phyloP scores from a whole-genome alignment of 768 basidiomycete genomes.

The Mycena vulgaris region DNA sequence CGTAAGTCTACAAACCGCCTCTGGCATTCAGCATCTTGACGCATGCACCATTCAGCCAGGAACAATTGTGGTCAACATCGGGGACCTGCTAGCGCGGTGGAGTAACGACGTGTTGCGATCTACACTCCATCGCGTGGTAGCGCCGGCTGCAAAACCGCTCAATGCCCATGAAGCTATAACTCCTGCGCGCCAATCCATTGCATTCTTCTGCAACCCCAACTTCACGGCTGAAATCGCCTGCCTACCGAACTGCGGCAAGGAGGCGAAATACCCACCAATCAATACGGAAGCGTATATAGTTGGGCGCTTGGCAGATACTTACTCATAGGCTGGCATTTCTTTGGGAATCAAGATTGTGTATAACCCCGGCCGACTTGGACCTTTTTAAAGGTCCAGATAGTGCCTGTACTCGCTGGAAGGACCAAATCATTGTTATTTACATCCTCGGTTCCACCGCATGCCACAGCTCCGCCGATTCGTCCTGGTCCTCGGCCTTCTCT shows the following conservation, averaged over 20 bases:
- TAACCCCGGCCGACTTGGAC: background rate
- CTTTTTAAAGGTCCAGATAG: conserved; percentile 30
- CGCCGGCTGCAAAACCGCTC: conserved; percentile 69
- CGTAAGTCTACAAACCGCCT: conserved; percentile 57
- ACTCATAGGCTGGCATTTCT: conserved; percentile 50
- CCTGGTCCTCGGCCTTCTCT: conserved; percentile 39
- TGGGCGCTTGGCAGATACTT: conserved; percentile 74
- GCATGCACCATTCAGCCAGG: conserved; percentile 71
- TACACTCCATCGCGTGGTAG: conserved; percentile 88
- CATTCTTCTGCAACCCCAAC: conserved; percentile 92
- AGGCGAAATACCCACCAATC: conserved; percentile 77
- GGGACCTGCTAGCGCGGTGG: conserved; percentile 87
- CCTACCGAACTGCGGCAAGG: conserved; percentile 74
- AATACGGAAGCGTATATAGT: conserved; percentile 86
- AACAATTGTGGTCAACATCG: conserved; percentile 88
- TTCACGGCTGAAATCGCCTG: conserved; percentile 77
- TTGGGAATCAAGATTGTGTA: background rate
- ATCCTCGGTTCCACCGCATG: conserved; percentile 38
- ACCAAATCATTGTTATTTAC: conserved; percentile 44
- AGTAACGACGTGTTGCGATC: conserved; percentile 86
- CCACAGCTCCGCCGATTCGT: conserved; percentile 34
- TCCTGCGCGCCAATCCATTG: conserved; percentile 83
- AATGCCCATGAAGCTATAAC: conserved; percentile 68
- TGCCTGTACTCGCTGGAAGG: conserved; percentile 56
- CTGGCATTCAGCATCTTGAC: conserved; percentile 9